These are phyloP conservation scores for Neonectria neomacrospora DNA, from an alignment of 2,329 filamentous ascomycete genomes.

Conservation along the genomic window DNA sequence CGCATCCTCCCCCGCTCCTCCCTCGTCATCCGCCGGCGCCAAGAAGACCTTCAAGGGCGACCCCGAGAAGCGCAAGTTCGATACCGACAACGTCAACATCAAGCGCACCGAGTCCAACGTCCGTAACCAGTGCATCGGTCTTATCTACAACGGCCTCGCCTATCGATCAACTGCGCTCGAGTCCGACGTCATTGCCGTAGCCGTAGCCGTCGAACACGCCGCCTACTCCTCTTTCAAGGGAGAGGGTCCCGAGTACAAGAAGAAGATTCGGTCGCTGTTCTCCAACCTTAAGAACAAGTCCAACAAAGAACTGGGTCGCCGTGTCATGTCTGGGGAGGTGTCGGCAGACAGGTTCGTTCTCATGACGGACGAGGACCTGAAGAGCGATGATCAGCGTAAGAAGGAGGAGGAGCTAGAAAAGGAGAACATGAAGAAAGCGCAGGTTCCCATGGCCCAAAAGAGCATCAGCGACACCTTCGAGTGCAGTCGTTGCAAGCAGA, in stretches of 20 bases:
- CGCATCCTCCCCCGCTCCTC: conserved; percentile 67
- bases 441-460: conserved; percentile 92
- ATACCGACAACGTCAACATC: conserved; percentile 82
- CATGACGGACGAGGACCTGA: conserved; percentile 92
- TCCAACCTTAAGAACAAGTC: conserved; percentile 94
- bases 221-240: conserved; percentile 77
- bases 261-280: conserved; percentile 91
- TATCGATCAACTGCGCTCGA: conserved; percentile 77
- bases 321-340: conserved; percentile 81
- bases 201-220: conserved; percentile 85
- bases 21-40: conserved; percentile 51
- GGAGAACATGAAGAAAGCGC: conserved; percentile 97
- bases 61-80: conserved; percentile 83
- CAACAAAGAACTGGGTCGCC: conserved; percentile 79
- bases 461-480: conserved; percentile 88
- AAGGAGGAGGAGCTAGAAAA: conserved; percentile 81
- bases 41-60: conserved; percentile 68
- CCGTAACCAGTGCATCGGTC: conserved; percentile 86
- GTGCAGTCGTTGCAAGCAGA: conserved; percentile 92
- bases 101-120: conserved; percentile 78
- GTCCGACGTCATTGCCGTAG: conserved; percentile 76
- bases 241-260: conserved; percentile 80
- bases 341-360: conserved; percentile 77
- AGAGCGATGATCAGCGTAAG: conserved; percentile 82
- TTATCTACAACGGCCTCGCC: conserved; percentile 91